Percentiles rank a stretch among this genome's conserved stretches.
Conservation (phyloP, 495 filamentous ascomycete genomes). For the Lindgomyces ingoldianus region DNA sequence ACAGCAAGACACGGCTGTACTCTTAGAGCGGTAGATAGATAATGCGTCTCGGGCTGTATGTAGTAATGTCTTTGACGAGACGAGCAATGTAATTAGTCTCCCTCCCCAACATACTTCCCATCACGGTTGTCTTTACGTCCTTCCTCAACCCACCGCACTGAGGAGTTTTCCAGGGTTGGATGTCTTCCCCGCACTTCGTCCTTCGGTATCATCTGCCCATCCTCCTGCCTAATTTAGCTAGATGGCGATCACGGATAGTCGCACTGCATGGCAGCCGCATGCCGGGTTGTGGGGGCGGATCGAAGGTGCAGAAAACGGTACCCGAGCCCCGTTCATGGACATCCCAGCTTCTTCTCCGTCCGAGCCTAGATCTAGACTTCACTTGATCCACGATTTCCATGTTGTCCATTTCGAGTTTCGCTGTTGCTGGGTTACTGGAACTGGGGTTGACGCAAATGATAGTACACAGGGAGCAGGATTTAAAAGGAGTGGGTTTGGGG, state of each 20-base stretch:
- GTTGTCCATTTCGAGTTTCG: too few species aligned
- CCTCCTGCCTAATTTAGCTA: not conserved
- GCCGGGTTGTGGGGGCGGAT: not conserved
- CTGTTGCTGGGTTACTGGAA: too few species aligned
- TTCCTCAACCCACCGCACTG: too few species aligned
- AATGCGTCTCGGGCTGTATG: not conserved
- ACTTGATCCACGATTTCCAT: too few species aligned
- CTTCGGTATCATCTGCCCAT: not conserved
- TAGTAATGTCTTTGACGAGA: not conserved
- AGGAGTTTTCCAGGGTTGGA: too few species aligned
- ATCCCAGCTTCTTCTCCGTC: not conserved
- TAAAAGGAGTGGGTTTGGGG: too few species aligned
- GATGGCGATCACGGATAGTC: not conserved
- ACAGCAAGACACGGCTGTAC: too few species aligned
- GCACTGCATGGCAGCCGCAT: not conserved
- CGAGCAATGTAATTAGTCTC: not conserved
- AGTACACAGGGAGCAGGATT: too few species aligned
- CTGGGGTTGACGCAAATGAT: too few species aligned
- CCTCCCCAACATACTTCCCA: not conserved
- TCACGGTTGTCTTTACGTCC: not conserved
- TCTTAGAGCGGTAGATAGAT: not conserved
- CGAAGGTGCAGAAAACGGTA: not conserved
- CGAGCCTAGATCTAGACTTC: too few species aligned
- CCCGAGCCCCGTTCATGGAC: not conserved
- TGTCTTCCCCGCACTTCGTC: not conserved